These are phyloP conservation scores for Styphnolobium japonicum DNA, from an alignment of 306 rosid genomes.

Conservation along the genomic window DNA sequence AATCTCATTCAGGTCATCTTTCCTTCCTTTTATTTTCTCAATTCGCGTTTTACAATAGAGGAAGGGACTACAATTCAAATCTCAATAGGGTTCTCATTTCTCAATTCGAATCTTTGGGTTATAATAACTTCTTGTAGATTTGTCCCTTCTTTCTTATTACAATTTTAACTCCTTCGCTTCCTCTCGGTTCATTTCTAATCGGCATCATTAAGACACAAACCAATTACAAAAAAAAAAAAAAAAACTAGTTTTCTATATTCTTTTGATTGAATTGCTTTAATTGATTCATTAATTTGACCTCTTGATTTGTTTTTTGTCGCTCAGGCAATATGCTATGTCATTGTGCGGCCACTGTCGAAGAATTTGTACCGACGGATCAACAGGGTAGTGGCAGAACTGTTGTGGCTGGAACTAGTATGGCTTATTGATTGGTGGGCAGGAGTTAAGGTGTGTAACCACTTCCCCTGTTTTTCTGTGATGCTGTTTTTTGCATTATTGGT, in stretches of 20 bases:
- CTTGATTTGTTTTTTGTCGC: not conserved
- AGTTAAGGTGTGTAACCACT: constrained; percentile 49
- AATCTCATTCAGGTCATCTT: constrained; percentile 71
- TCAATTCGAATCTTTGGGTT: not conserved
- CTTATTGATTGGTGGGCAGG: constrained; percentile 90
- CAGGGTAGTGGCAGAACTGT: constrained; percentile 56
- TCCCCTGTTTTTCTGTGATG: not conserved
- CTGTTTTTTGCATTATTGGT: not conserved
- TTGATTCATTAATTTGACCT: constrained; percentile 9
- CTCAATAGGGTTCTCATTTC: not conserved
- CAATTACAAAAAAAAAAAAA: too few species aligned
- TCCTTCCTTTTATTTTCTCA: not conserved
- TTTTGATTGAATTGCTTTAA: not conserved
- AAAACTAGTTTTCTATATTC: too few species aligned
- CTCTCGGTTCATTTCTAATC: too few species aligned
- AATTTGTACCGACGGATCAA: constrained; percentile 59
- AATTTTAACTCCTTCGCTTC: too few species aligned
- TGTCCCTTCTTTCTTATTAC: too few species aligned
- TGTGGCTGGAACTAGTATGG: constrained; percentile 82
- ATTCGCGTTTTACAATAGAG: not conserved
- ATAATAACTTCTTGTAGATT: too few species aligned
- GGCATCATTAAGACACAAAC: too few species aligned
- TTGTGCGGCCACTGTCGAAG: constrained; percentile 67
- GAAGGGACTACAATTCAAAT: not conserved
- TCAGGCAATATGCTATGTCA: constrained; percentile 63